Evolutionary conservation across 2,329 filamentous ascomycete genomes (phyloP), one percentile per base, ranked within the genome.

Genomic region (Colletotrichum trifolii): DNA sequence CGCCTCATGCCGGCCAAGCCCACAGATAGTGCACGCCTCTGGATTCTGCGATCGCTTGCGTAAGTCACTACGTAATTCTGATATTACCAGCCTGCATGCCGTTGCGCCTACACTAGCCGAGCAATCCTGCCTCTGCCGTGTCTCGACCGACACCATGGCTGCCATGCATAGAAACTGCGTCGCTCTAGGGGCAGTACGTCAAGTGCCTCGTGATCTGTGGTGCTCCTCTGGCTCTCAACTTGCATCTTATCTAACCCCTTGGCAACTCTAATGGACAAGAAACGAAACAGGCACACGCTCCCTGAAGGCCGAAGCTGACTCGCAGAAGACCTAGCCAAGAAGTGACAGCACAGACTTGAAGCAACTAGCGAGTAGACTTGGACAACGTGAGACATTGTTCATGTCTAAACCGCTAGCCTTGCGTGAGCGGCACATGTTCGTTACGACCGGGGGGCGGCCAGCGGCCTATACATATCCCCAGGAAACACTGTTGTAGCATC

Each of bases 71-170:
- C 58, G 63, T 66, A 66, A 66, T 57, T 42, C 13, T 57, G 47
- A 25, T 47, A 39, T 35, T 39, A 12, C 47, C 25, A 34, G 46
- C 39, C 38, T 52, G 47, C 62, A 52, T 62, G 52, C 47, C 53
- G 52, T 63, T 53, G 34, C 46, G 46, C 63, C 63, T 63, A 38
- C 47, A 62, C 56, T 63, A 66, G 36, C 63, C 58, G 63, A 66
- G 40, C 40, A 39, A 62, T 17, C 33, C 25, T 46, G 12, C 38
- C 11, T 62, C 36, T 47, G 36, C 40, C 46, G 25, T 47, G 35
- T 47, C 58, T 54, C 25, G 34, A 50, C 48, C 57, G 40, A n/a
- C 45, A 54, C 40, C 62, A 17, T 40, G 61, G 39, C 15, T 10
- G 54, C 40, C 25, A 25, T 45, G 39, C 50, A 25, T 53, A 36